phyloP scores from a whole-genome alignment of 768 basidiomycete genomes.

The Chalciporus pseudorubinellus region DNA sequence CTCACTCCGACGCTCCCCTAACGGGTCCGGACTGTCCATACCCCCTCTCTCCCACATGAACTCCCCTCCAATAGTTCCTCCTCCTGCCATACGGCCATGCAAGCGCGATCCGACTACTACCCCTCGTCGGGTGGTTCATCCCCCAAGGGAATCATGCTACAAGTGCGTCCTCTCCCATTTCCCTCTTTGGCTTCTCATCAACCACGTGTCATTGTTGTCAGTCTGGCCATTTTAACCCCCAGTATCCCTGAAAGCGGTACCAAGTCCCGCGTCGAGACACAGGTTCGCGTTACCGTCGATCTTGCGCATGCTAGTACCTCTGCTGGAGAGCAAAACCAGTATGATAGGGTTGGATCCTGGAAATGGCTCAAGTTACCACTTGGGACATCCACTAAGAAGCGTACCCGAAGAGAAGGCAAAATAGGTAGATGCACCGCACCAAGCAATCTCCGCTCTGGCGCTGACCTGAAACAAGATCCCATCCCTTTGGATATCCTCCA shows the following conservation, averaged over 20 bases:
- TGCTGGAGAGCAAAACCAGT: conserved; percentile 57
- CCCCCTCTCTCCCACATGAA: conserved; percentile 39
- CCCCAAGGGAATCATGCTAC: conserved; percentile 71
- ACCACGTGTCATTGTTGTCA: conserved; percentile 28
- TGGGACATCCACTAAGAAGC: conserved; percentile 80
- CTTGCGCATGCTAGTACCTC: conserved; percentile 65
- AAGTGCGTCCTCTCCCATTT: conserved; percentile 48
- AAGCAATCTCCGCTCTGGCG: background rate
- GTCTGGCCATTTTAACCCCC: conserved; percentile 79
- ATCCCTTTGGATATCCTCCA: conserved; percentile 66
- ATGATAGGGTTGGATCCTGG: conserved; percentile 86
- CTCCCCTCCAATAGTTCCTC: conserved; percentile 63
- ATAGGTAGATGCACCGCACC: conserved; percentile 50
- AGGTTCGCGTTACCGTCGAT: conserved; percentile 82
- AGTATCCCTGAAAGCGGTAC: conserved; percentile 81
- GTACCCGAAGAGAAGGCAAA: conserved; percentile 81
- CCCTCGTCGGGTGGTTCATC: conserved; percentile 62
- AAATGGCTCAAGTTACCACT: conserved; percentile 80
- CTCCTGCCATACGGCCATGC: conserved; percentile 58
- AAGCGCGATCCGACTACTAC: conserved; percentile 49
- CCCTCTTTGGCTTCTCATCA: conserved; percentile 13
- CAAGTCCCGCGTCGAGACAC: conserved; percentile 94
- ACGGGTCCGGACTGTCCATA: conserved; percentile 32
- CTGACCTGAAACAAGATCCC: conserved; percentile 51
- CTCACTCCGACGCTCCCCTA: conserved; percentile 28